Percentiles rank a stretch among this genome's conserved stretches.
Evolutionary conservation across 179 eudicot genomes (phyloP).

Genomic region (Beta macrorhiza): DNA sequence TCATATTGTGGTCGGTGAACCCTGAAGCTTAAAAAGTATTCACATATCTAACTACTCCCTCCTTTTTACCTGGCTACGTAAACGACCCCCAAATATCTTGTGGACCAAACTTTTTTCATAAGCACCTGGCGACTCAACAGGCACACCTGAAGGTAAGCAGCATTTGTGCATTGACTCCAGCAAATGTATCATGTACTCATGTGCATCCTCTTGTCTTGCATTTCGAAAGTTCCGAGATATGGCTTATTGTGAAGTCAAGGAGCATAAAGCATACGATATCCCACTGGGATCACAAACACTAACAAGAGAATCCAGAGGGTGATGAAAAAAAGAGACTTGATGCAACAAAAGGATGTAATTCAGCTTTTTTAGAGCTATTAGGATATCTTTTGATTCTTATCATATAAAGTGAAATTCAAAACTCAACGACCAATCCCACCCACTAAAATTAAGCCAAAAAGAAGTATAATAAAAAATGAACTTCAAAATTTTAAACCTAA

Average conservation of each 20-base stretch:
- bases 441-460: neutral
- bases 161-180: constrained; percentile 97
- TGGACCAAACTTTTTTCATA: constrained; percentile 95
- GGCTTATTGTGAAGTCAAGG: constrained; percentile 65
- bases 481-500: neutral
- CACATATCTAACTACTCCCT: neutral
- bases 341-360: neutral
- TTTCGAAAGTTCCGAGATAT: constrained; percentile 83
- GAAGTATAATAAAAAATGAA: neutral
- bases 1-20: neutral
- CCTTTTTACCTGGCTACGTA: constrained; percentile 78
- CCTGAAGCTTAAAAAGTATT: neutral
- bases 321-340: neutral
- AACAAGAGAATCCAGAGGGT: neutral
- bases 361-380: neutral
- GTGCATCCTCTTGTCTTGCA: constrained; percentile 98
- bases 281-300: neutral
- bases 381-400: neutral
- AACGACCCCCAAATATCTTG: constrained; percentile 91
- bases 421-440: neutral
- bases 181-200: constrained; percentile 95
- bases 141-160: constrained; percentile 89
- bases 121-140: constrained; percentile 88
- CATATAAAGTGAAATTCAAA: neutral
- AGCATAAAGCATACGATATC: constrained; percentile 14